Evolutionary conservation across 192 early-diverging fungal genomes (phyloP), one percentile per base, ranked within the genome.

Genomic region (Radiomyces spectabilis): DNA sequence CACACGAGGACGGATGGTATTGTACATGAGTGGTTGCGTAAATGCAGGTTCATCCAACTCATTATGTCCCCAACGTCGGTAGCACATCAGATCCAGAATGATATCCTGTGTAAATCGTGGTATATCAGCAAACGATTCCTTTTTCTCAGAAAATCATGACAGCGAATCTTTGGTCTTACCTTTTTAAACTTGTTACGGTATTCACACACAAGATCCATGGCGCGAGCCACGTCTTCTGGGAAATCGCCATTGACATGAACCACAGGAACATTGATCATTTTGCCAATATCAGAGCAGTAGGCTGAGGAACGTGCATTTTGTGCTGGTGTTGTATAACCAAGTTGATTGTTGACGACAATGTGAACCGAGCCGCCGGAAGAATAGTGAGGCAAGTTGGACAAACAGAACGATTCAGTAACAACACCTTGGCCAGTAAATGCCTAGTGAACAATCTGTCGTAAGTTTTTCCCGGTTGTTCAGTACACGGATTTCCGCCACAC

Each of bases 341-440:
- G 84, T 74, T 98, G 95, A 73, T 98, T 98, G 68, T 98, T 98
- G 61, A 98, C 92, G 41, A 98, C 95, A 56, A 98, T 78, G 59
- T 98, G 95, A n/a, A 98, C 67, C 3, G 91, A 92, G 16, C 95
- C 95, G 64, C 95, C 95, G 1, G 87, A 87, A 7, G 88, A 88
- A 71, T 89, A 98, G 57, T 96, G 95, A 4, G 95, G 93, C 41
- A 98, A 69, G 61, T 96, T 96, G 16, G 95, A 96, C 25, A 98
- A 64, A 5, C 92, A 93, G 32, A 98, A 73, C n/a, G 92, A 88
- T 65, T 98, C 95, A 78, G 91, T 96, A 15, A 96, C 90, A 7
- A 96, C 88, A 25, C 95, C 95, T 69, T 90, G 87, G 8, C 88
- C 88, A 0, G 88, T 79, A 45, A 88, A 91, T 3, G 88, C 84